Conservation (phyloP, 768 basidiomycete genomes). For the Piloderma croceum region DNA sequence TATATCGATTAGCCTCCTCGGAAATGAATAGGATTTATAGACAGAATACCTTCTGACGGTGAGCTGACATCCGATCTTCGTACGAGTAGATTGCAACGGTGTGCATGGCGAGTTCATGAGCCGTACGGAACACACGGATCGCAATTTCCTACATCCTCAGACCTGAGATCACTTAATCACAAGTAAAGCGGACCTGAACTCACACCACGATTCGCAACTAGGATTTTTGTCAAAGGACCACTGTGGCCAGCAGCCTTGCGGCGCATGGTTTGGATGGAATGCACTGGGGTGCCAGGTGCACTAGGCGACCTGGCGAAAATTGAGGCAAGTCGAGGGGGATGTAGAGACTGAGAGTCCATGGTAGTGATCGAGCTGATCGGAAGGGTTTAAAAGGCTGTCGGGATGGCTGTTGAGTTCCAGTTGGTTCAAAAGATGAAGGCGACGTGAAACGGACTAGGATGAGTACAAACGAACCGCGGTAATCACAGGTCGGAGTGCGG, state of each 20-base stretch:
- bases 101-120: conserved; percentile 98
- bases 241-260: conserved; percentile 87
- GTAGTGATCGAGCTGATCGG: neutral
- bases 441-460: too few relatives aligned
- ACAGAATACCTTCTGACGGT: conserved; percentile 82
- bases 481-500: too few relatives aligned
- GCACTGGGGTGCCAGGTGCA: conserved; percentile 78
- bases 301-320: conserved; percentile 73
- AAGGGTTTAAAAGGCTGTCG: neutral
- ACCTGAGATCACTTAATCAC: conserved; percentile 4
- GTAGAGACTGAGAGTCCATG: conserved; percentile 36
- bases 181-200: conserved; percentile 25
- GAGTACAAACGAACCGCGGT: too few relatives aligned
- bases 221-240: conserved; percentile 85
- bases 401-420: too few relatives aligned
- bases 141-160: conserved; percentile 80
- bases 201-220: conserved; percentile 90
- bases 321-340: conserved; percentile 67
- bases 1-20: conserved; percentile 37
- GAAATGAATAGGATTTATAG: conserved; percentile 25
- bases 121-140: conserved; percentile 95
- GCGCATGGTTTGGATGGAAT: conserved; percentile 87
- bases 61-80: conserved; percentile 94
- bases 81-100: conserved; percentile 98
- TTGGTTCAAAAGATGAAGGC: too few relatives aligned